Evolutionary conservation across 2,329 filamentous ascomycete species (phyloP), one percentile per base, ranked within the genome.

Genomic region (Scolecobasidium constrictum): DNA sequence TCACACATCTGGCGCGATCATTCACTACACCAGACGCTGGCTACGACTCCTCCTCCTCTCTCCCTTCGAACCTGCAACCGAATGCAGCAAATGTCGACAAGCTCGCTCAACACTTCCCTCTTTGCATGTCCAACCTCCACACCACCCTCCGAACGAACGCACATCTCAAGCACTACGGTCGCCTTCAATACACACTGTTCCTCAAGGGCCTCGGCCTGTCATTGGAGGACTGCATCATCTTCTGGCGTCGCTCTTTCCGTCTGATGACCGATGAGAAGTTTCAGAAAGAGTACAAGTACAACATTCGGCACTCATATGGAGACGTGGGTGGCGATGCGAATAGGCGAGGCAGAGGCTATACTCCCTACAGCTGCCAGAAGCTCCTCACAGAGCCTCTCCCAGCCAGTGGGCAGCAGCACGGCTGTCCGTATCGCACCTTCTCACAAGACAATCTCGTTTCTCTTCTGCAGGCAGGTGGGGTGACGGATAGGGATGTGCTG

Each of bases 251-350:
- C 48, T 71, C 75, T 20, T 96, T 98, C 73, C 79, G 78, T 58
- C 83, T 86, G 51, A 78, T 93, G 49, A 88, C 85, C 0, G 92
- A 96, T 55, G 90, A 96, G 55, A 81, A 81, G 26, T 98, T 96
- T 73, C 93, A 93, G 64, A 96, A 95, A 58, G 87, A 95, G 58
- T 96, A 98, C 66, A 77, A 84, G 35, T 98, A 98, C 72, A 96
- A 98, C 59, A 77, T 96, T 45, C 83, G 88, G n/a, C 90, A 98
- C 71, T 64, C 72, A 1, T 98, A 96, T 60, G 92, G 92, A 50
- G 90, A 96, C 54, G 92, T 96, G 1, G 92, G 92, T 43, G 90
- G 90, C 45, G 90, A 96, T 62, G 73, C 79, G 16, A 95, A 94
- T 57, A 77, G 90, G 22, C 77, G 90, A 42, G 83, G 87, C 34